phyloP scores from a whole-genome alignment of 78 protist genomes.

The Protostelium mycophagum region DNA sequence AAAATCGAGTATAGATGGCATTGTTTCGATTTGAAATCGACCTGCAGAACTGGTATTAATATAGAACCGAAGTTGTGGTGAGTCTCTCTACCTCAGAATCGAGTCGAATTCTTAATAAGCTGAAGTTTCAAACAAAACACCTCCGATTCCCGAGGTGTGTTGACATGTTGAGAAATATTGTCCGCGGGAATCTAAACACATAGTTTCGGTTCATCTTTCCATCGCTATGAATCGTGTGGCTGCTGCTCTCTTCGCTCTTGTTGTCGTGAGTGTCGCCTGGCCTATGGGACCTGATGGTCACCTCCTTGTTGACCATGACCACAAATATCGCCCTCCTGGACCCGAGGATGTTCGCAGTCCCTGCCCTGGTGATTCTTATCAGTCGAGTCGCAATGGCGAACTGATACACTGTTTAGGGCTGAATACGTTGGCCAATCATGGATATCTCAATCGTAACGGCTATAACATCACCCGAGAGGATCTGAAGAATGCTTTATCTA shows the following conservation, averaged over 20 bases:
- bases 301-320: neutral
- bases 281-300: neutral
- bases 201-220: no score
- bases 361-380: neutral
- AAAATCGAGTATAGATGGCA: no score
- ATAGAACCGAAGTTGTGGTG: no score
- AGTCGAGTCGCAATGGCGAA: neutral
- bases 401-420: neutral
- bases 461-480: neutral
- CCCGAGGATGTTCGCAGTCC: neutral
- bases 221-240: no score
- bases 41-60: no score
- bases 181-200: no score
- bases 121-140: no score
- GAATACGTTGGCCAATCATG: neutral
- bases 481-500: neutral
- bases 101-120: no score
- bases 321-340: neutral
- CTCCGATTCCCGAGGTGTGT: no score
- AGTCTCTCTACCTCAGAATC: no score
- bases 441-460: neutral
- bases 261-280: neutral
- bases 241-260: neutral
- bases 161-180: no score
- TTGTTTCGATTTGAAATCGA: no score